Base-by-base conservation (phyloP, 352 stramenopile genomes). In the Phytophthora europaea region DNA sequence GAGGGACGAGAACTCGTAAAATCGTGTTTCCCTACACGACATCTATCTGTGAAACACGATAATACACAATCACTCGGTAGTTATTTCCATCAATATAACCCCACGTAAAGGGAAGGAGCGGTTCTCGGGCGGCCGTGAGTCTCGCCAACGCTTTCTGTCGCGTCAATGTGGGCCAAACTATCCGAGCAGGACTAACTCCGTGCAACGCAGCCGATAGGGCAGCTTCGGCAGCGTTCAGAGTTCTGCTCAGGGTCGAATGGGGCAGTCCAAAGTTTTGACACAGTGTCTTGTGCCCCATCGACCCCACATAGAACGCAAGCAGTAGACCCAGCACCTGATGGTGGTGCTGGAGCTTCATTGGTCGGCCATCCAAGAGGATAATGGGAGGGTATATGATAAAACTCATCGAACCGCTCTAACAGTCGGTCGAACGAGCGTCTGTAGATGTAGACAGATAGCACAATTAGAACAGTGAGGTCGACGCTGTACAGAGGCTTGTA, bases 61-160 rank as follows among this genome's bases (percentile, higher is more conserved):
- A 9, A 40, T 13, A 13, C 1, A 13, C 34, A 40, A 4, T 10
- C 13, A 43, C 34, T 1, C 34, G 33, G 36, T 34, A 61, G 63
- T 76, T 67, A 38, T 76, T 76, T 5, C 55, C 54, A 22, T 76
- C 70, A 5, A 68, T 48, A 26, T 72, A 69, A 4, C 70, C 58
- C 51, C 57, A 76, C 13, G 61, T 52, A 20, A 51, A 62, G 10
- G 40, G 51, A 23, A 76, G 20, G 5, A 76, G 48, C 0, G 69
- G 61, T 15, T 76, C 23, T 13, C 40, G 48, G 31, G 8, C 2
- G 1, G 50, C 59, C 6, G 63, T 53, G 1, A 55, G 31, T 2
- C 38, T 3, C 0, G 62, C 20, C 4, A 62, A 40, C 0, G 20
- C 10, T 16, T 45, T 40, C 34, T 70, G 40, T 6, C 38, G 36